phyloP scores from a whole-genome alignment of 2,329 filamentous ascomycete species.

The Aspergillus caelatus region DNA sequence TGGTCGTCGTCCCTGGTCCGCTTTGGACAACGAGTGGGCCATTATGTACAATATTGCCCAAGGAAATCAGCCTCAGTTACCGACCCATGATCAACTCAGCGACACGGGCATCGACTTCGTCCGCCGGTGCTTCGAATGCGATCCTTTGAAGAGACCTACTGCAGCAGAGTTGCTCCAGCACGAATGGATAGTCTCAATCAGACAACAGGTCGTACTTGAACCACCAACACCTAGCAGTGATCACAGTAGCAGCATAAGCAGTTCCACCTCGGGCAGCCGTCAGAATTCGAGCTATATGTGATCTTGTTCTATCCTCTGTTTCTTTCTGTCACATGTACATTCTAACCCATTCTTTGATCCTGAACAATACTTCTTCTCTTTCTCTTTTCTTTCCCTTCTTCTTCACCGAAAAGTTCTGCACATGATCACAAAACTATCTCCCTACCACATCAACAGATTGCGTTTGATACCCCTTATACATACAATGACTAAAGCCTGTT shows the following conservation, averaged over 20 bases:
- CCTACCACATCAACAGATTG: conserved; percentile 18
- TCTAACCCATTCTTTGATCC: conserved; percentile 2
- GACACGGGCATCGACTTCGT: conserved; percentile 85
- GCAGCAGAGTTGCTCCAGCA: conserved; percentile 91
- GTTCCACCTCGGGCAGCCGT: conserved; percentile 31
- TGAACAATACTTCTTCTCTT: not conserved
- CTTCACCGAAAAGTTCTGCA: not conserved
- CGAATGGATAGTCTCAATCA: conserved; percentile 72
- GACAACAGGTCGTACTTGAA: conserved; percentile 51
- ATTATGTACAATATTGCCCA: conserved; percentile 99
- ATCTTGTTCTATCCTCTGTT: conserved; percentile 8
- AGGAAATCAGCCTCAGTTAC: conserved; percentile 87
- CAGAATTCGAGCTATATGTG: conserved; percentile 33
- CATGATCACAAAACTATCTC: not conserved
- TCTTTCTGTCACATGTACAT: conserved; percentile 3
- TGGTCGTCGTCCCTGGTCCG: conserved; percentile 89
- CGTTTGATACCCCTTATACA: conserved; percentile 36
- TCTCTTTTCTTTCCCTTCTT: not conserved
- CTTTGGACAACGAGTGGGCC: conserved; percentile 97
- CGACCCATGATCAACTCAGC: conserved; percentile 79
- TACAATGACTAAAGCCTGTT: conserved; percentile 7
- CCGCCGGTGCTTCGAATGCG: conserved; percentile 79
- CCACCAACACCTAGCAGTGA: conserved; percentile 43
- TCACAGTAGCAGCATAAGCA: conserved; percentile 40
- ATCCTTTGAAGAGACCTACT: conserved; percentile 76